These are phyloP conservation scores for Letharia columbiana DNA, from an alignment of 495 filamentous ascomycete species.

Conservation along the genomic window DNA sequence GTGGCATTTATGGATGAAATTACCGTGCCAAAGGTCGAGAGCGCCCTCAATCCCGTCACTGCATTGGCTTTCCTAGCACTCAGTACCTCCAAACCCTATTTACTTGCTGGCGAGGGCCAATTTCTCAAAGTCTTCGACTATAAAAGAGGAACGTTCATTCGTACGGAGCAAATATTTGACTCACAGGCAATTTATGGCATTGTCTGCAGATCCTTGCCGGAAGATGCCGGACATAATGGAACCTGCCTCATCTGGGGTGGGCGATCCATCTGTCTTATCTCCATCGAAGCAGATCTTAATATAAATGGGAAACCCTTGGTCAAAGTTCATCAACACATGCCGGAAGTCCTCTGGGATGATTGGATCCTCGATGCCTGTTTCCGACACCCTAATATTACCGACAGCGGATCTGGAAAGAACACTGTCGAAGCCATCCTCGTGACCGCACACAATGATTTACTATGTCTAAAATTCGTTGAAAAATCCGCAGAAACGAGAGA, in stretches of 20 bases:
- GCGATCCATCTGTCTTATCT: conserved; percentile 26
- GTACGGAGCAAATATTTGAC: conserved; percentile 43
- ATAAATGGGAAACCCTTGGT: not conserved
- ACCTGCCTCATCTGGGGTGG: conserved; percentile 51
- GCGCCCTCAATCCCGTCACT: conserved; percentile 10
- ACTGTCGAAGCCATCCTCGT: conserved; percentile 41
- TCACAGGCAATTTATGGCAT: conserved; percentile 65
- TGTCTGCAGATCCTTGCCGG: conserved; percentile 25
- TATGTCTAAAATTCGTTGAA: conserved; percentile 36
- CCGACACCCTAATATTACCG: conserved; percentile 28
- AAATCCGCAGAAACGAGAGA: conserved; percentile 17
- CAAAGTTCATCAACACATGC: not conserved
- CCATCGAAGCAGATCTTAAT: not conserved
- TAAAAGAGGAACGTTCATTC: conserved; percentile 26
- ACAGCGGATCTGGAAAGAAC: conserved; percentile 27
- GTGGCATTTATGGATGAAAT: not conserved
- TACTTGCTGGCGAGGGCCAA: conserved; percentile 69
- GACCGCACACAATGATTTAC: conserved; percentile 76
- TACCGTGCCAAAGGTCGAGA: not conserved
- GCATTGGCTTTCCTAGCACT: conserved; percentile 19
- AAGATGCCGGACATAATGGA: conserved; percentile 15
- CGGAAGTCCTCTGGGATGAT: conserved; percentile 40
- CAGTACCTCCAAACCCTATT: conserved; percentile 4
- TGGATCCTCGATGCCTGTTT: conserved; percentile 78
- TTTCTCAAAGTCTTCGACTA: conserved; percentile 54